phyloP scores from a whole-genome alignment of 768 basidiomycete genomes.

The Amanita pallidorosea region DNA sequence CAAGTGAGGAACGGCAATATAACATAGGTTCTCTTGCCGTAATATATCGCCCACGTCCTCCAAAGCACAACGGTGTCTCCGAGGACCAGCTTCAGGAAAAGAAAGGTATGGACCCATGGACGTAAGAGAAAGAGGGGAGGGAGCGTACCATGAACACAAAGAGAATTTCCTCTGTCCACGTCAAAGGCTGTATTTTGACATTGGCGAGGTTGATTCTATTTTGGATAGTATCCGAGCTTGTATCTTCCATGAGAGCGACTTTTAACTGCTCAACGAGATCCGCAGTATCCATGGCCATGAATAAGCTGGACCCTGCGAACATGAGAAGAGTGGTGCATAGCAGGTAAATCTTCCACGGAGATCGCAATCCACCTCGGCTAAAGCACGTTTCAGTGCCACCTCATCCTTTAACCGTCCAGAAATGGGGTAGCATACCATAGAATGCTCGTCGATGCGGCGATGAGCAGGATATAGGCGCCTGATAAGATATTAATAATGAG shows the following conservation, averaged over 20 bases:
- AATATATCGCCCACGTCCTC: constrained; percentile 17
- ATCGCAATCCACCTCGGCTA: constrained; percentile 12
- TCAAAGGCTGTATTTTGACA: constrained; percentile 12
- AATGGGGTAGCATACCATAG: constrained; percentile 5
- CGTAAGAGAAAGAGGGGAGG: not conserved
- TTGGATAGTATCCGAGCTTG: constrained; percentile 9
- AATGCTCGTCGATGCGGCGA: constrained; percentile 9
- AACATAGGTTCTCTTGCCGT: constrained; percentile 10
- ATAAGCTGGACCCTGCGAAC: constrained; percentile 17
- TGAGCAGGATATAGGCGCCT: constrained; percentile 10
- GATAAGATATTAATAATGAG: not conserved
- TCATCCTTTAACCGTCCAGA: not conserved
- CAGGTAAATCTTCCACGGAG: constrained; percentile 11
- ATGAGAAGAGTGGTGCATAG: constrained; percentile 15
- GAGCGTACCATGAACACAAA: constrained; percentile 19
- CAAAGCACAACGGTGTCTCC: constrained; percentile 21
- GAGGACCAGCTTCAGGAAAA: constrained; percentile 14
- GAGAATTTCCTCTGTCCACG: constrained; percentile 20
- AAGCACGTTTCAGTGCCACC: not conserved
- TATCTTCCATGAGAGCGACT: constrained; percentile 14
- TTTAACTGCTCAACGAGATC: constrained; percentile 18
- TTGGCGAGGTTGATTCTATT: constrained; percentile 13
- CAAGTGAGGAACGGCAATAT: constrained; percentile 15
- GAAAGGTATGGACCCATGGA: not conserved
- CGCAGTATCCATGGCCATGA: constrained; percentile 16